Evolutionary conservation across 2,329 filamentous ascomycete genomes (phyloP).

Genomic region (Zalaria obscura): DNA sequence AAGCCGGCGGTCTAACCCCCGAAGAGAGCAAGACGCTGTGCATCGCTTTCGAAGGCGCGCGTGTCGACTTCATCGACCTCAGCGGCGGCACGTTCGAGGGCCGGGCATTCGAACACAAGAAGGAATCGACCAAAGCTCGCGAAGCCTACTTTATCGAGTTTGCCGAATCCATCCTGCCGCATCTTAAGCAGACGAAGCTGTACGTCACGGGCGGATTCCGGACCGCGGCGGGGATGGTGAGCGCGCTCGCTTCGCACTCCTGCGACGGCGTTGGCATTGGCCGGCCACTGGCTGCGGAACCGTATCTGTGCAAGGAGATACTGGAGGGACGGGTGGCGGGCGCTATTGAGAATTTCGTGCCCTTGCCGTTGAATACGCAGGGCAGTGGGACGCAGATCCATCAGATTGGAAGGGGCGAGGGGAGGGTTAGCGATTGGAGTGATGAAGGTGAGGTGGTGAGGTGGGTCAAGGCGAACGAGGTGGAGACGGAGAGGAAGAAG

Average conservation of each 20-base stretch:
- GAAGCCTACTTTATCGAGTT: slow-evolving; percentile 18
- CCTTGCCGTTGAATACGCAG: slow-evolving; percentile 16
- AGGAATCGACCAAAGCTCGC: slow-evolving; percentile 13
- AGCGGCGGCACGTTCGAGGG: slow-evolving; percentile 15
- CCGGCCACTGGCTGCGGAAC: slow-evolving; percentile 15
- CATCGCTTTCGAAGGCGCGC: slow-evolving; percentile 10
- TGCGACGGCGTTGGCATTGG: slow-evolving; percentile 16
- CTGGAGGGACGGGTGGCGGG: slow-evolving; percentile 10
- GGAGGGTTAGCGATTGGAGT: slow-evolving; percentile 16
- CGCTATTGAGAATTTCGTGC: slow-evolving; percentile 16
- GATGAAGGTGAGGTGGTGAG: slow-evolving; percentile 15
- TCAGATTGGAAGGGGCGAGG: slow-evolving; percentile 14
- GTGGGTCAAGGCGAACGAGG: slow-evolving; percentile 14
- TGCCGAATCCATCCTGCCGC: slow-evolving; percentile 14
- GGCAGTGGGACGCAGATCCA: slow-evolving; percentile 16
- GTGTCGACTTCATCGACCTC: slow-evolving; percentile 13
- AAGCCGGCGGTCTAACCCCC: slow-evolving; percentile 12
- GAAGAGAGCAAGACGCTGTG: slow-evolving; percentile 14
- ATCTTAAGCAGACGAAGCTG: slow-evolving; percentile 15
- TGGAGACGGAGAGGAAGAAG: slow-evolving; percentile 15
- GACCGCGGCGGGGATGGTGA: slow-evolving; percentile 14
- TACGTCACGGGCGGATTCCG: slow-evolving; percentile 19
- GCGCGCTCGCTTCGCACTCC: slow-evolving; percentile 10
- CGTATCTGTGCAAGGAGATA: slow-evolving; percentile 15
- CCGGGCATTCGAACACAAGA: slow-evolving; percentile 15